A percentile compares a stretch with the other conserved stretches of the same genome.
These are phyloP conservation scores for Xylaria sp. DNA, from an alignment of 2,329 filamentous ascomycete species.

Conservation along the genomic window DNA sequence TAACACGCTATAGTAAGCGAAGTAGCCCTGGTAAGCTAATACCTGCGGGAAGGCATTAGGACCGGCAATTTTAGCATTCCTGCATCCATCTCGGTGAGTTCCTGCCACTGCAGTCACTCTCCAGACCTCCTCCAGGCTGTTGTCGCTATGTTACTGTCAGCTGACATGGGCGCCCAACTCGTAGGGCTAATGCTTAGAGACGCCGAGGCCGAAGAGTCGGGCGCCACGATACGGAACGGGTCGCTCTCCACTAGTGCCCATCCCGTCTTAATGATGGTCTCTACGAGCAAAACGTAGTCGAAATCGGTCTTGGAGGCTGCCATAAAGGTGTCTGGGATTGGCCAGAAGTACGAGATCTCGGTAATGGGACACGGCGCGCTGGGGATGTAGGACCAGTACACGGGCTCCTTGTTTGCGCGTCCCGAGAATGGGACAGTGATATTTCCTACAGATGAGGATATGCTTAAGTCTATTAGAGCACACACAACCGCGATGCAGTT, in stretches of 20 bases:
- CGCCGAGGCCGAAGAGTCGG: neutral
- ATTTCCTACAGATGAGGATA: neutral
- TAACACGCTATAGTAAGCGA: no score
- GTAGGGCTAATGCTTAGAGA: neutral
- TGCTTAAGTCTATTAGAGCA: no score
- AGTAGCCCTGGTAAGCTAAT: no score
- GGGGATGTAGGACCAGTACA: neutral
- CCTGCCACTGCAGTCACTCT: no score
- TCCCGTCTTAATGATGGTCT: neutral
- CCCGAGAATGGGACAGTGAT: neutral
- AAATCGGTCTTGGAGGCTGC: neutral
- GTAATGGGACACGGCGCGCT: neutral
- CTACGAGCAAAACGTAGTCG: neutral
- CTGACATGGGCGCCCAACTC: no score
- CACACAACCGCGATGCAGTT: no score
- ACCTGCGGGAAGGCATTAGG: no score
- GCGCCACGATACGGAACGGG: neutral
- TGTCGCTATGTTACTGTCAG: no score
- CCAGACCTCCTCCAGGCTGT: no score
- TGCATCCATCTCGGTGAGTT: no score
- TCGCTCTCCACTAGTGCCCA: neutral
- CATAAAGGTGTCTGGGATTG: neutral
- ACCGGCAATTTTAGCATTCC: no score
- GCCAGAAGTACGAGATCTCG: slow-evolving; percentile 4
- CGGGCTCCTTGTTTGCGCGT: neutral